phyloP scores from a whole-genome alignment of 2,329 filamentous ascomycete genomes.

The Tothia fuscella region DNA sequence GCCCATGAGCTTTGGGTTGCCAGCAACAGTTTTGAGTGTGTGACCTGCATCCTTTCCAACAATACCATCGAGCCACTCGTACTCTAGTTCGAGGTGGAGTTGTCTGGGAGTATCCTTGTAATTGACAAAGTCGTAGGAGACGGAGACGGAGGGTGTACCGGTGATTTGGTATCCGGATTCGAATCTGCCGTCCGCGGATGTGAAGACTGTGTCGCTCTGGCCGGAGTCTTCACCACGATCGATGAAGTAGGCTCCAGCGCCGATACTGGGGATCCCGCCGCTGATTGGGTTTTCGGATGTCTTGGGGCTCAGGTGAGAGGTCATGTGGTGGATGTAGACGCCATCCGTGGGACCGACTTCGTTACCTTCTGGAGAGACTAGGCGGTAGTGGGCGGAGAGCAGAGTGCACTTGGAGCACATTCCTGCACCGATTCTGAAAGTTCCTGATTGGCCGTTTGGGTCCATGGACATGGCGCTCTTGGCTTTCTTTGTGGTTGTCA shows the following conservation, averaged over 20 bases:
- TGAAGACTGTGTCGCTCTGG: constrained; percentile 5
- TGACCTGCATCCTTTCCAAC: neutral
- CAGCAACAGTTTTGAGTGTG: constrained; percentile 5
- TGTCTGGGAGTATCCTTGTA: constrained; percentile 1
- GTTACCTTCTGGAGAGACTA: constrained; percentile 3
- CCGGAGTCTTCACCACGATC: constrained; percentile 10
- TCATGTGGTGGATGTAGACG: constrained; percentile 10
- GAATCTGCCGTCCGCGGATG: neutral
- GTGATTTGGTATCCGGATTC: constrained; percentile 3
- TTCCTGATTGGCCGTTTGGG: constrained; percentile 3
- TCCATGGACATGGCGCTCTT: constrained; percentile 4
- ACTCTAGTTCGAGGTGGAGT: constrained; percentile 5
- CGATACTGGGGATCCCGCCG: neutral
- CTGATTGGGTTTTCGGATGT: neutral
- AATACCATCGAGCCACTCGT: constrained; percentile 9
- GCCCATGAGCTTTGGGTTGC: constrained; percentile 2
- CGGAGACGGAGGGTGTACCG: neutral
- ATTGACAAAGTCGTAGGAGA: constrained; percentile 8
- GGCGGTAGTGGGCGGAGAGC: constrained; percentile 5
- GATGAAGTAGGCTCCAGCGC: constrained; percentile 2
- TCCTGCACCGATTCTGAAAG: neutral
- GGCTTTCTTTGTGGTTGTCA: neutral
- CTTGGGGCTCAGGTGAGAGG: constrained; percentile 2
- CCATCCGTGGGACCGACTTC: neutral
- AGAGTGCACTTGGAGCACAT: constrained; percentile 7